Evolutionary conservation across 2,329 filamentous ascomycete species (phyloP), one percentile per base, ranked within the genome.

Genomic region (Talaromyces sp.): DNA sequence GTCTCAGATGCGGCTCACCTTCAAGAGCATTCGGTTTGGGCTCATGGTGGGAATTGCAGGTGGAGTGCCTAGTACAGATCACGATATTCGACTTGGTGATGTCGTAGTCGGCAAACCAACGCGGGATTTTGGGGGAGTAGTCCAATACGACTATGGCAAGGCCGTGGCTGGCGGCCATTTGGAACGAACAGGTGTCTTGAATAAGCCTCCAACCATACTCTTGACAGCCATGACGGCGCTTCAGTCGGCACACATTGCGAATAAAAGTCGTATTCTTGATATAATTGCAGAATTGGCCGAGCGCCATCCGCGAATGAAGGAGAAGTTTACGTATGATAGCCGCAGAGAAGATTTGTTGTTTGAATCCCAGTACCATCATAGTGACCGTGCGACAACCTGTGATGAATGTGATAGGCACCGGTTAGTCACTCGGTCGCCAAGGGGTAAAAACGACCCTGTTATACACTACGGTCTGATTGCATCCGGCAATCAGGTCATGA

Each of bases 31-130:
- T 19, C 69, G 59, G 33, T 72, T 71, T 64, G 69, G 67, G 10
- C 61, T 74, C 9, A 65, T 73, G 62, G 71, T 74, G 17, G 72
- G 72, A 3, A 70, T 73, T 58, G 72, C 71, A 3, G 70, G 72
- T 5, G 72, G 72, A 22, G 66, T 72, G 33, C 70, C 72, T 7
- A 62, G 61, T 22, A 19, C 49, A 22, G 50, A 61, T 13, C 33
- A 43, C 49, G 69, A 73, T 52, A 68, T 73, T 8, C 64, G 68
- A 19, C 61, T 74, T 6, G 71, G 72, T 10, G 70, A 73, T 67
- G 67, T 73, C 11, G 72, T 73, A 13, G 70, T 73, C 5, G 71
- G 72, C 56, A 56, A 68, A 39, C 71, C 72, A 22, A 62, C 61
- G 39, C 67, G 67, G 3, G 58, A 56, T 41, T 68, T 65, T 54